Conservation (phyloP, 2,329 filamentous ascomycete species). For the Dothistroma septosporum region DNA sequence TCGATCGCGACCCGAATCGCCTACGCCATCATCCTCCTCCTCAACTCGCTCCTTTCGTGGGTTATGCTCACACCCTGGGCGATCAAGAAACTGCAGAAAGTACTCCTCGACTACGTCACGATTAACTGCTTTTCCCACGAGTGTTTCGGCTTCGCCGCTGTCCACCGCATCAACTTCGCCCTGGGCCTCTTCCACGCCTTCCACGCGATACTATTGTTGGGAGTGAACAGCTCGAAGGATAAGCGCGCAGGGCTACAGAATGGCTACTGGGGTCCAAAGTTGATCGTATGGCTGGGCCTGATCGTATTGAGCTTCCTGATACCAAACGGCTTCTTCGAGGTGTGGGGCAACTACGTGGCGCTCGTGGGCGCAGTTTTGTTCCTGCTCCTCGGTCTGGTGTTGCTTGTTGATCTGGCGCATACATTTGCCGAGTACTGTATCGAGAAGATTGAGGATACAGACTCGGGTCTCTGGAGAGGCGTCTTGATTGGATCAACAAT, state of each 20-base stretch:
- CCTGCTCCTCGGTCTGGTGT: constrained; percentile 82
- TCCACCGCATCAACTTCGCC: constrained; percentile 96
- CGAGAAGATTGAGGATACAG: constrained; percentile 83
- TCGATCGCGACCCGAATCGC: constrained; percentile 96
- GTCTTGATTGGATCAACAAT: constrained; percentile 88
- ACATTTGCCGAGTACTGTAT: constrained; percentile 97
- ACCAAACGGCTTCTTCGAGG: constrained; percentile 87
- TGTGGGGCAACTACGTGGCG: constrained; percentile 93
- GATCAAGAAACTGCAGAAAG: constrained; percentile 86
- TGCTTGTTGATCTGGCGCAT: constrained; percentile 91
- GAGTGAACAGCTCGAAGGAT: constrained; percentile 81
- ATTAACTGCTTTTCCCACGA: constrained; percentile 81
- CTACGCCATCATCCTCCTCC: constrained; percentile 73
- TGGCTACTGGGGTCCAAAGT: constrained; percentile 97
- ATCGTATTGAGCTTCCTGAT: constrained; percentile 93
- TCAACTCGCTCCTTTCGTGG: constrained; percentile 97
- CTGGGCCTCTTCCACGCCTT: constrained; percentile 90
- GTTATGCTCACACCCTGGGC: constrained; percentile 99
- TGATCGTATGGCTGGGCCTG: constrained; percentile 81
- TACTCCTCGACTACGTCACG: constrained; percentile 92
- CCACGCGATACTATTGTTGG: constrained; percentile 77
- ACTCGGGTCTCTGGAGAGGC: constrained; percentile 78
- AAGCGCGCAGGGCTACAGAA: constrained; percentile 87
- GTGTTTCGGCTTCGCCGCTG: constrained; percentile 93
- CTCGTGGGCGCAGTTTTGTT: constrained; percentile 88